Evolutionary conservation across 441 rosid genomes (phyloP).

Genomic region (Populus hybrid): DNA sequence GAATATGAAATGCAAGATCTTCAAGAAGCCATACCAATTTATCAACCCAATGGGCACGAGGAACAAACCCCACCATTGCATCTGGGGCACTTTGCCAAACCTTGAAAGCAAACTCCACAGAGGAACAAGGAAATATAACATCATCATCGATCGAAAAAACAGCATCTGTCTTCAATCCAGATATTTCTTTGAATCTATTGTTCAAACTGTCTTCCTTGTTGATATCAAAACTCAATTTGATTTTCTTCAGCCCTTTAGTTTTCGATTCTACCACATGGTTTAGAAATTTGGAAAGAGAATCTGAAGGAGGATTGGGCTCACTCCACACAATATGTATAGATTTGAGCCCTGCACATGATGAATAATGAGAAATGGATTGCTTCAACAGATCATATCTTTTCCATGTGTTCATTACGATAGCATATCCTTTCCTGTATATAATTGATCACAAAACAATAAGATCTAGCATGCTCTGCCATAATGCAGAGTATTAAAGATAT

Average conservation of each 20-base stretch:
- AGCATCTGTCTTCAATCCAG: constrained; percentile 72
- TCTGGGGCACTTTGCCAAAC: constrained; percentile 92
- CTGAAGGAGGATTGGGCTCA: constrained; percentile 86
- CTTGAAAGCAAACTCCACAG: constrained; percentile 76
- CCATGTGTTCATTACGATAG: constrained; percentile 90
- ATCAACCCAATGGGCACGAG: constrained; percentile 76
- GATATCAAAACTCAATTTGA: constrained; percentile 64
- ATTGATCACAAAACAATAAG: background rate
- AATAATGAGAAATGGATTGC: constrained; percentile 78
- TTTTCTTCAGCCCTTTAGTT: constrained; percentile 39
- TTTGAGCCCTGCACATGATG: constrained; percentile 64
- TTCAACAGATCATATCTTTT: constrained; percentile 85
- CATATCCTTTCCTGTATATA: constrained; percentile 64
- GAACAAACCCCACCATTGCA: constrained; percentile 89
- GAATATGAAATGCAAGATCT: too few relatives aligned
- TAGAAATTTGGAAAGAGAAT: constrained; percentile 52
- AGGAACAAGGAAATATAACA: constrained; percentile 79
- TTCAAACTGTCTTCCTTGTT: constrained; percentile 88
- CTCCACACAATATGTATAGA: constrained; percentile 94
- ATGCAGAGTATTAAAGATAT: background rate
- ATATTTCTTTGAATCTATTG: constrained; percentile 80
- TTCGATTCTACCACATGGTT: constrained; percentile 40
- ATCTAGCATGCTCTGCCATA: background rate
- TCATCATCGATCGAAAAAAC: constrained; percentile 91
- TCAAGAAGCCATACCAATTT: constrained; percentile 41